Conservation (phyloP, 208 protist genomes). For the Angomonas ambiguus region DNA sequence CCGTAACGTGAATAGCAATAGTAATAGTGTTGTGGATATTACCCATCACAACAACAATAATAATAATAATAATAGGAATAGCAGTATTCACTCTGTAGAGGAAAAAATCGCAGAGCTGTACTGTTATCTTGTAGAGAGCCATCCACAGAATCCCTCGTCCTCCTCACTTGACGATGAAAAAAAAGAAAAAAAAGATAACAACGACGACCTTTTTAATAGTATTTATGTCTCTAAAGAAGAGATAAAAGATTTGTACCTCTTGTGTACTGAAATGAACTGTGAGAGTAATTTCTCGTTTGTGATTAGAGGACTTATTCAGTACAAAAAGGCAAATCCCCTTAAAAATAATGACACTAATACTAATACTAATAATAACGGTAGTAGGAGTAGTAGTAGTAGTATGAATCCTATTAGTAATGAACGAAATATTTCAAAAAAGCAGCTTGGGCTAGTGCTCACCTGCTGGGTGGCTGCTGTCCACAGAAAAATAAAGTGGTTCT, state of each 20-base stretch:
- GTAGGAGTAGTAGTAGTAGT: no score
- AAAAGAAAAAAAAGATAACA: background rate
- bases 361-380: slow-evolving; percentile 1
- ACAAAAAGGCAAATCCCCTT: no score
- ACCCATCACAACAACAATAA: no score
- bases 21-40: no score
- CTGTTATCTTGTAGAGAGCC: no score
- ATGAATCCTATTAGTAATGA: no score
- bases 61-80: no score
- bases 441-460: background rate
- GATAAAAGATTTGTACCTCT: background rate
- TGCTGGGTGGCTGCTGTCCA: background rate
- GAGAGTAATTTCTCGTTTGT: background rate
- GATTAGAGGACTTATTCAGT: background rate
- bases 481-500: background rate
- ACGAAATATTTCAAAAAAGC: background rate
- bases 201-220: background rate
- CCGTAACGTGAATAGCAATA: no score
- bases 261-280: background rate
- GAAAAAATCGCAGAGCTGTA: no score
- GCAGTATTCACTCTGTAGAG: no score
- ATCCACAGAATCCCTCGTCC: no score
- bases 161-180: no score
- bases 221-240: background rate
- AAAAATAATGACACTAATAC: background rate